phyloP scores from a whole-genome alignment of 257 asterid genomes.

The Solanum pennellii region DNA sequence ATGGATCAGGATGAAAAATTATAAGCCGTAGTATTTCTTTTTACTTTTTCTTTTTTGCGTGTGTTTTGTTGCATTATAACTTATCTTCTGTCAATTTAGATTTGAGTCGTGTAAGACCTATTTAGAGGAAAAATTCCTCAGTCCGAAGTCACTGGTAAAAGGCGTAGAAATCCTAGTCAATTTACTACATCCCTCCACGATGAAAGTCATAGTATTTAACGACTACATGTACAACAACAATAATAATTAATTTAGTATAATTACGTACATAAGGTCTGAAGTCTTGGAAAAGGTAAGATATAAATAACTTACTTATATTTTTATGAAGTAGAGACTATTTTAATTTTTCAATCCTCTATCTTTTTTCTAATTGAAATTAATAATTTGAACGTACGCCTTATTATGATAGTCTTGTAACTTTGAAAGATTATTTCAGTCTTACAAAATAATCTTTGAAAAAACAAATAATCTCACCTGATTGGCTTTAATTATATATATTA shows the following conservation, averaged over 20 bases:
- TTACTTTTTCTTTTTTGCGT: too few species aligned
- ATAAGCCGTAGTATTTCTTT: neutral
- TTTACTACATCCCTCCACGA: neutral
- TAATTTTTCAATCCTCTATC: too few species aligned
- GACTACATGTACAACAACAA: neutral
- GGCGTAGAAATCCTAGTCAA: too few species aligned
- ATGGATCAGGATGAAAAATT: neutral
- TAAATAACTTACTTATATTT: neutral
- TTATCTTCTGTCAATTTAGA: neutral
- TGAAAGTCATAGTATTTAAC: neutral
- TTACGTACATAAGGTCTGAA: neutral
- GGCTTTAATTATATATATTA: neutral
- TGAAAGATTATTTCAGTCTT: neutral
- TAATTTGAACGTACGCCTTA: neutral
- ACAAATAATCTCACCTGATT: neutral
- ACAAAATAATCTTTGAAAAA: neutral
- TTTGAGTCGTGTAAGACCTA: neutral
- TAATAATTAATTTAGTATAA: too few species aligned
- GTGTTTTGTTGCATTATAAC: too few species aligned
- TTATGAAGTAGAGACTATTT: too few species aligned
- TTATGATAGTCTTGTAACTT: neutral
- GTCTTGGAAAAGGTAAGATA: fast-evolving
- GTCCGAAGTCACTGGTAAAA: neutral
- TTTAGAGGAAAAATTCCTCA: too few species aligned
- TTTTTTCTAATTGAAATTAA: too few species aligned